phyloP scores from a whole-genome alignment of 2,329 filamentous ascomycete genomes.

The Metarhizium brunneum region DNA sequence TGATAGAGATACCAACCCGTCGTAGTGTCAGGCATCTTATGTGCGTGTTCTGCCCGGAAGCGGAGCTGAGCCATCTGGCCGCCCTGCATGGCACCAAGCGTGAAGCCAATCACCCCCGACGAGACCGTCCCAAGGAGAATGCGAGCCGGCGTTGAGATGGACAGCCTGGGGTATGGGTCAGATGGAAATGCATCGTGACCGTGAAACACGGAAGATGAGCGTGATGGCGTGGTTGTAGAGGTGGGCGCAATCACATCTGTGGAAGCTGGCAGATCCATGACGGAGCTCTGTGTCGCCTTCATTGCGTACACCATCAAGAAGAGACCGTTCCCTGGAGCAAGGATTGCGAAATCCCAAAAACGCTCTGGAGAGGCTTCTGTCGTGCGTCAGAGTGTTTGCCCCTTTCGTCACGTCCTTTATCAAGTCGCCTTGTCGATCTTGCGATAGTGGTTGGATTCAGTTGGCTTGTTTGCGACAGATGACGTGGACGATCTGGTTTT shows the following conservation, averaged over 20 bases:
- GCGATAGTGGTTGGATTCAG: background rate
- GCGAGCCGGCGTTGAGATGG: constrained; percentile 55
- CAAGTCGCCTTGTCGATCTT: background rate
- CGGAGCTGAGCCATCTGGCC: constrained; percentile 66
- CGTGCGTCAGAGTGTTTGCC: background rate
- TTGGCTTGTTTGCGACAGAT: background rate
- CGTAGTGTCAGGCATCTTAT: constrained; percentile 75
- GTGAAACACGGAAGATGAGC: constrained; percentile 9
- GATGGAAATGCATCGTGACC: constrained; percentile 13
- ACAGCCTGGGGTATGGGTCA: constrained; percentile 37
- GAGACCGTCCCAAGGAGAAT: constrained; percentile 54
- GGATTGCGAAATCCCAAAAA: background rate
- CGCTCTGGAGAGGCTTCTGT: too few relatives aligned
- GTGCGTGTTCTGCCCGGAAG: constrained; percentile 93
- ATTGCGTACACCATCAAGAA: too few relatives aligned
- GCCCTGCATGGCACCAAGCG: constrained; percentile 63
- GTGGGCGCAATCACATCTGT: constrained; percentile 1
- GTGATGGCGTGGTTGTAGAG: background rate
- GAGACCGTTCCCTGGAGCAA: background rate
- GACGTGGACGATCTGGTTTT: background rate
- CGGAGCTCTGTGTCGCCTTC: background rate
- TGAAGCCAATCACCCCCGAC: constrained; percentile 59
- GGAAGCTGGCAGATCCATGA: background rate
- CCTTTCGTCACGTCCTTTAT: background rate
- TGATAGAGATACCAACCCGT: constrained; percentile 98